Evolutionary conservation across 1,139 yeast genomes (phyloP).

Genomic region (Nadsonia starkeyi-henricii): DNA sequence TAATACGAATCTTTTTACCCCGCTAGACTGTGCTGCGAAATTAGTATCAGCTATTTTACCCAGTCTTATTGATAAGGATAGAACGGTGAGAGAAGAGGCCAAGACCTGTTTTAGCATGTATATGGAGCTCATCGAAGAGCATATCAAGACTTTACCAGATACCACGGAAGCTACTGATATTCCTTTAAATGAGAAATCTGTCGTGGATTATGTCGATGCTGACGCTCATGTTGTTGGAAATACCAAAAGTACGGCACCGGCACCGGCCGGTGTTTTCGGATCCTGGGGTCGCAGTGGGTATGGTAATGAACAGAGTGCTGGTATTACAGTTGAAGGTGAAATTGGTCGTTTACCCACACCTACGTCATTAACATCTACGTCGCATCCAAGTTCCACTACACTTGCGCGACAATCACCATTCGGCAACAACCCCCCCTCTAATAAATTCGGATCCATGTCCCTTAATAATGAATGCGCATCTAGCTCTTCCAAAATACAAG

Average conservation of each 20-base stretch:
- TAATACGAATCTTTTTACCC: slow-evolving; percentile 51
- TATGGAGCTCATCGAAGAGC: slow-evolving; percentile 48
- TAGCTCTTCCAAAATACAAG: no score
- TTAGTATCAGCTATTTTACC: slow-evolving; percentile 81
- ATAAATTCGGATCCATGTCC: neutral
- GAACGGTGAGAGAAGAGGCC: slow-evolving; percentile 61
- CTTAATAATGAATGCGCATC: neutral
- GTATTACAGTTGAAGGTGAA: neutral
- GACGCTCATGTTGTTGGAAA: neutral
- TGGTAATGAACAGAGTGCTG: neutral
- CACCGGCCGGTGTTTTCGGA: neutral
- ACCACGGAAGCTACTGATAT: slow-evolving; percentile 31
- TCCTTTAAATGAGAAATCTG: slow-evolving; percentile 8
- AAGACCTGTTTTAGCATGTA: slow-evolving; percentile 50
- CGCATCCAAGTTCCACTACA: neutral
- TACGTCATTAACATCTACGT: neutral
- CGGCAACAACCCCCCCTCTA: neutral
- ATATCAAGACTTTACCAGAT: slow-evolving; percentile 42
- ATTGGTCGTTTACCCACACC: neutral
- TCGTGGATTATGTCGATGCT: no score
- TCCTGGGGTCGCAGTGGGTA: neutral
- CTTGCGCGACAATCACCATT: neutral
- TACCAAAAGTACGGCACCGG: neutral
- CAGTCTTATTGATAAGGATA: slow-evolving; percentile 60
- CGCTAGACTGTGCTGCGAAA: slow-evolving; percentile 67